Percentiles rank a stretch among this genome's conserved stretches.
phyloP scores from a whole-genome alignment of 2,329 filamentous ascomycete species.

The Xylariales sp. region DNA sequence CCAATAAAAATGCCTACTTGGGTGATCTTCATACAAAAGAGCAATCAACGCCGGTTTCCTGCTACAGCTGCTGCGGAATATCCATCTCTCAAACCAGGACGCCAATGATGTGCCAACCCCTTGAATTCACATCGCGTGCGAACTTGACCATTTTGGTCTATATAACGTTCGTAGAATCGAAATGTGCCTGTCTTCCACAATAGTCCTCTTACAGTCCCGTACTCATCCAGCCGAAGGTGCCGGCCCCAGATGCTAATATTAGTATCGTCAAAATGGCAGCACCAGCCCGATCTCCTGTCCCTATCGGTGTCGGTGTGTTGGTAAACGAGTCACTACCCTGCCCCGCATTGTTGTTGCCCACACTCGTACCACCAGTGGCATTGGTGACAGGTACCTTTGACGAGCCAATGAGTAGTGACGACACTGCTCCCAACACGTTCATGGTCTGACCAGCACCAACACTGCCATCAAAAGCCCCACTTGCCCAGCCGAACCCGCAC shows the following conservation, averaged over 20 bases:
- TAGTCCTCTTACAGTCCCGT: conserved; percentile 32
- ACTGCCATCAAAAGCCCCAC: conserved; percentile 44
- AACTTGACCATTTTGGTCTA: no score
- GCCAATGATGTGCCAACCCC: no score
- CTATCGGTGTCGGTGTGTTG: conserved; percentile 30
- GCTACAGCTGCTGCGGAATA: no score
- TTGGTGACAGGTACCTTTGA: conserved; percentile 39
- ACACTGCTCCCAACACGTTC: conserved; percentile 52
- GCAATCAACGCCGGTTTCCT: no score
- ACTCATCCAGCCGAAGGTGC: conserved; percentile 47
- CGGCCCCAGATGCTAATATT: conserved; percentile 34
- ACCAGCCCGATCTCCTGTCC: conserved; percentile 40
- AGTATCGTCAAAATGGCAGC: conserved; percentile 43
- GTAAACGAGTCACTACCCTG: conserved; percentile 31
- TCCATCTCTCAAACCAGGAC: no score
- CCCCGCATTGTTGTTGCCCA: conserved; percentile 38
- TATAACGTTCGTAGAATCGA: no score
- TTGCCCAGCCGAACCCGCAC: conserved; percentile 47
- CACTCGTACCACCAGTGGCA: conserved; percentile 46
- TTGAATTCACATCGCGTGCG: no score
- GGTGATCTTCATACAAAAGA: no score
- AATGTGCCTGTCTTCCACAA: no score
- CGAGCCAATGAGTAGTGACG: conserved; percentile 42
- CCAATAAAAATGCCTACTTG: no score
- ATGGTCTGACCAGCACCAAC: conserved; percentile 57